Base-by-base conservation (phyloP, 495 filamentous ascomycete species). In the Jackrogersella minutella region DNA sequence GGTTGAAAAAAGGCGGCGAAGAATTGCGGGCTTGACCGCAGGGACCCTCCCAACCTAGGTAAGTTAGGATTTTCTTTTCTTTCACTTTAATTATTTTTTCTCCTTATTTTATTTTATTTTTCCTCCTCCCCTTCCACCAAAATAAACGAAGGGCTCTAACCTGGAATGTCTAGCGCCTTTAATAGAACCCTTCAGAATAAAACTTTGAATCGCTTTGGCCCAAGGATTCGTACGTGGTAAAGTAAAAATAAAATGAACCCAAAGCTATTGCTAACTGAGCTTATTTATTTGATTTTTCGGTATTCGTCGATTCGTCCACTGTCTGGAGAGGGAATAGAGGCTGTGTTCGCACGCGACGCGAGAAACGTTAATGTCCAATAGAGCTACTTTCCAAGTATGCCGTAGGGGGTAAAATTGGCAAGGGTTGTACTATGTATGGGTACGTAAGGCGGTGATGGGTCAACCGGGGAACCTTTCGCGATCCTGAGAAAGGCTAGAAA, bases 21-120 rank as follows among this genome's bases (percentile, higher is more conserved):
- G 61, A 69, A 69, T 61, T 69, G 66, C 66, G 66, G 66, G 66
- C 50, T 69, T 40, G 66, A 69, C 66, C 66, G 66, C 66, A 69
- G 61, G 66, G 66, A 61, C 55, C 56, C 58, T 30, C 56, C 66
- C 61, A 65, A 69, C 66, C 57, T 69, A 57, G 51, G 61, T 65
- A 62, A 69, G 61, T 69, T 64, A 62, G 44, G 60, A 57, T 52
- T 61, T 71, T 68, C 31, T 34, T 53, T 26, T n/a, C 41, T 33
- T 60, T 36, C 24, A 17, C n/a, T 41, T 46, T 57, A 41, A 41
- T 37, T 19, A n/a, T 43, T 47, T 65, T 43, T 66, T 49, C 44
- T 5, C 46, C 19, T 68, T 51, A 1, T 44, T 52, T 59, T 66
- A 53, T 63, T 22, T 17, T 44, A 37, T 47, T 57, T 21, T 26